Evolutionary conservation across 2,329 filamentous ascomycete genomes (phyloP).

Genomic region (Colletotrichum gloeosporioides): DNA sequence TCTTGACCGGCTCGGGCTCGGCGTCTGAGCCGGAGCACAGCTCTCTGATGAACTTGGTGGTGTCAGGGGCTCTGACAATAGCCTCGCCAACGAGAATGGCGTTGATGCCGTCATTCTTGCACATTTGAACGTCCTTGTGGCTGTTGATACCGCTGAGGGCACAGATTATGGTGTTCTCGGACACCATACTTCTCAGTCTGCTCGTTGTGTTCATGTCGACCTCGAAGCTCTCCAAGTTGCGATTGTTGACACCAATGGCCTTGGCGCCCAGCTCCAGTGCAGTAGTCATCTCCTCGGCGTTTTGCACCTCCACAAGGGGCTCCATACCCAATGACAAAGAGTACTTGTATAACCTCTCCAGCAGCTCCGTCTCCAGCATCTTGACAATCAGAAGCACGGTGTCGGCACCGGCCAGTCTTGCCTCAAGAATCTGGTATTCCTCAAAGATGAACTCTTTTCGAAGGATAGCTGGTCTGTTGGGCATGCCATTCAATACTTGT

Average conservation of each 20-base stretch:
- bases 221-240: slow-evolving; percentile 94
- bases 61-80: slow-evolving; percentile 89
- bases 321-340: slow-evolving; percentile 94
- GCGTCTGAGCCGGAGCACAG: slow-evolving; percentile 69
- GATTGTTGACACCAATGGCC: slow-evolving; percentile 97
- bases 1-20: slow-evolving; percentile 35
- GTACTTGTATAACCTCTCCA: slow-evolving; percentile 85
- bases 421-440: slow-evolving; percentile 97
- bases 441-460: slow-evolving; percentile 98
- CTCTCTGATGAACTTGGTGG: slow-evolving; percentile 80
- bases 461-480: slow-evolving; percentile 88
- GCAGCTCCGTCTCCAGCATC: slow-evolving; percentile 81
- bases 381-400: slow-evolving; percentile 97
- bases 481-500: slow-evolving; percentile 87
- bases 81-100: slow-evolving; percentile 95
- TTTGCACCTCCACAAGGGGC: slow-evolving; percentile 96
- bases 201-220: slow-evolving; percentile 94
- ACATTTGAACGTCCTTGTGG: slow-evolving; percentile 85
- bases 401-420: slow-evolving; percentile 89
- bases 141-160: slow-evolving; percentile 94
- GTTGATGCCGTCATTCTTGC: slow-evolving; percentile 87
- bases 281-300: slow-evolving; percentile 86
- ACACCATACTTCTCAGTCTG: slow-evolving; percentile 85
- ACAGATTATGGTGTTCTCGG: slow-evolving; percentile 85
- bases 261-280: slow-evolving; percentile 87